A percentile compares a stretch with the other conserved stretches of the same genome.
Evolutionary conservation across 2,329 filamentous ascomycete species (phyloP).

Genomic region (Paecilomyces sp.): DNA sequence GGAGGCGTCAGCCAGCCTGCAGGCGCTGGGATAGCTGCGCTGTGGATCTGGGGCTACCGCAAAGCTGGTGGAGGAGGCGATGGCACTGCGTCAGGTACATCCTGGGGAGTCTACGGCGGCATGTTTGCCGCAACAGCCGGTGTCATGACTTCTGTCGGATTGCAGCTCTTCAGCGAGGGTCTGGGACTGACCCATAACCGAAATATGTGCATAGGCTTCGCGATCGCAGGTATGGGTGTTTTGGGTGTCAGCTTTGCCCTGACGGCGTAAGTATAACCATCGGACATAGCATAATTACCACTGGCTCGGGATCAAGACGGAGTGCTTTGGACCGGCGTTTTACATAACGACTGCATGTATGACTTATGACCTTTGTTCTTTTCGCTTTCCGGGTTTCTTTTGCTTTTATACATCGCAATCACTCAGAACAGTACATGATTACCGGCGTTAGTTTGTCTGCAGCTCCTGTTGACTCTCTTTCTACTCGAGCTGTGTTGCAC

Average conservation of each 20-base stretch:
- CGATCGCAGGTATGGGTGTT: conserved; percentile 63
- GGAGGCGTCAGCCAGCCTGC: conserved; percentile 83
- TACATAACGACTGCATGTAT: conserved; percentile 4
- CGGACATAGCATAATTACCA: not conserved
- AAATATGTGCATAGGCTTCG: conserved; percentile 29
- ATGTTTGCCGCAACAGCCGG: conserved; percentile 88
- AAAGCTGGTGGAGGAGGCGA: conserved; percentile 38
- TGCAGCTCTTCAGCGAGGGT: conserved; percentile 84
- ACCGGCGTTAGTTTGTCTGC: not conserved
- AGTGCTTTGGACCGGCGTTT: conserved; percentile 2
- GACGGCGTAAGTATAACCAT: conserved; percentile 45
- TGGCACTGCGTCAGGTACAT: conserved; percentile 28
- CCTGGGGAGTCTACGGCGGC: conserved; percentile 47
- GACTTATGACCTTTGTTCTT: not conserved
- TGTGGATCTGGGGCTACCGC: conserved; percentile 74
- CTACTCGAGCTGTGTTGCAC: not conserved
- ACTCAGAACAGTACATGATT: not conserved
- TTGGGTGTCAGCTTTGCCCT: conserved; percentile 79
- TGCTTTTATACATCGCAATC: not conserved
- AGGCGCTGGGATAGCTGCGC: conserved; percentile 73
- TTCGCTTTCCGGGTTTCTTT: conserved; percentile 1
- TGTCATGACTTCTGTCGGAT: conserved; percentile 89
- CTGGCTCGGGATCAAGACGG: not conserved
- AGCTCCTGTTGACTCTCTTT: not conserved
- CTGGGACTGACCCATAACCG: conserved; percentile 60